Evolutionary conservation across 495 filamentous ascomycete genomes (phyloP), one percentile per base, ranked within the genome.

Genomic region (Tuber indicum): DNA sequence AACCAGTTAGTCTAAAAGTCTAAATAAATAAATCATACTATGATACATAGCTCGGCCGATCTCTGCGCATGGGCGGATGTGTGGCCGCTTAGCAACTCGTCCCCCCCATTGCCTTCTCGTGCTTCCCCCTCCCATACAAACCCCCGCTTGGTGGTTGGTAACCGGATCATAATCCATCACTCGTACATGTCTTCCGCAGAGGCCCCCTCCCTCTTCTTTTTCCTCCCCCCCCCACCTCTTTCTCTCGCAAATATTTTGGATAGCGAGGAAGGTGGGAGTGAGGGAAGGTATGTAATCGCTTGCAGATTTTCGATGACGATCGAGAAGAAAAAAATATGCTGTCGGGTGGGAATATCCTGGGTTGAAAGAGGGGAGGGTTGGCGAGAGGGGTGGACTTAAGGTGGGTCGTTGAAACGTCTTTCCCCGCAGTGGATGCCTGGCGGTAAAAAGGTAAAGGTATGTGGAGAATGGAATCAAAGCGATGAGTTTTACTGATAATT

Each of bases 351-450:
- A 66, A 66, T 32, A 66, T 17, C 58, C 58, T 17, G 58, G 58
- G 58, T 66, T 66, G 58, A 66, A 66, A 66, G 58, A 32, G 58
- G 58, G 58, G 49, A 58, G 58, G 23, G 49, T 5, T 58, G n/a
- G 49, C 12, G 49, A 26, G 49, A 32, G 23, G 23, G 58, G 5
- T 66, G 58, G 58, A 66, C 26, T 66, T 66, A 66, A 66, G 58
- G 58, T 66, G 58, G 58, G 58, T 66, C 36, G 26, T 66, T 66
- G 58, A 66, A 36, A 66, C 58, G 58, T 66, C 58, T 32, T 66
- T 66, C 58, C 58, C 32, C 58, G 58, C 58, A 66, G 14, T 66
- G 12, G 16, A 66, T 66, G 26, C 16, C 58, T 66, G 58, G 58
- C 58, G 58, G 58, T 36, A 66, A 66, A 66, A 66, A 2, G 26